Evolutionary conservation across 2,329 filamentous ascomycete genomes (phyloP), one percentile per base, ranked within the genome.

Genomic region (Paraphaeosphaeria sporulosa): DNA sequence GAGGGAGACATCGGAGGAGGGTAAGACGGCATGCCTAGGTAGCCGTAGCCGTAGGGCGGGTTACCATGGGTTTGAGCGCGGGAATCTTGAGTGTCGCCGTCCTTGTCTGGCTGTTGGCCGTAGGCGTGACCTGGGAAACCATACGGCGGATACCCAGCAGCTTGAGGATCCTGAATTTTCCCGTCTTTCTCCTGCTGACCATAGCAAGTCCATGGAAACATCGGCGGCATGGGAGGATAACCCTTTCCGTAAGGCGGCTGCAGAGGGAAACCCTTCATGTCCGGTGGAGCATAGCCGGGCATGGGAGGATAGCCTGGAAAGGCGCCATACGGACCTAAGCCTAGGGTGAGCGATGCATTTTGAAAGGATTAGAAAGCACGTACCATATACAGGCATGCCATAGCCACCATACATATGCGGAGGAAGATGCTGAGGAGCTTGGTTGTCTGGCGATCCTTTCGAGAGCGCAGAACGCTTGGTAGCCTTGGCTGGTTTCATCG

Each of bases 161-260:
- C 9, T 10, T 40, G 38, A 5, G 30, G 44, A 23, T 44, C 9
- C 15, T 48, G 38, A 12, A 30, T 8, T 21, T 59, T 51, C 8
- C 53, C 56, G n/a, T 42, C 53, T 2, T 55, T 40, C 15, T 21
- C 34, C 12, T 51, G 34, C 1, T 50, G 51, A 15, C 46, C 23
- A 27, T 62, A 66, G 30, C 57, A 56, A 6, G 53, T 32, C 50
- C 49, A 46, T 12, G 30, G 23, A 10, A 36, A 55, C 52, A 55
- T 55, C 12, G 52, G 51, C 5, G 51, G 52, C 27, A 30, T 6
- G 9, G 30, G 54, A 6, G 34, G 57, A 42, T 44, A 62, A 5
- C 48, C 44, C 36, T 54, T 54, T 43, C 55, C 49, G 4, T 55
- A 57, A 10, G 32, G 50, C n/a, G 36, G 50, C 36, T 36, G 30